Base-by-base conservation (phyloP, 805 yeast genomes). In the Barnettozyma californica region DNA sequence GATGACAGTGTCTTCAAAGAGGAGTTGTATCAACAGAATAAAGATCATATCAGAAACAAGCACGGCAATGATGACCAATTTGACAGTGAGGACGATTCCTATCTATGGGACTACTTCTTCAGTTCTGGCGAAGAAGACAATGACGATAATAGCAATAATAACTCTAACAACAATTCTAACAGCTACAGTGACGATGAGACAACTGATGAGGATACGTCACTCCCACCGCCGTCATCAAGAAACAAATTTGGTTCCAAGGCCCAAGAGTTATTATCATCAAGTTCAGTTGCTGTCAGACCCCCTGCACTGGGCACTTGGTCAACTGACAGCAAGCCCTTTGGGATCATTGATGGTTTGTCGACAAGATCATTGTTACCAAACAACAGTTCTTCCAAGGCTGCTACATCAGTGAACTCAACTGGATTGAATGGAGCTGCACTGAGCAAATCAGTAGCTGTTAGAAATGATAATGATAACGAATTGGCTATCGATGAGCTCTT, bases 261-360 rank as follows among this genome's bases (percentile, higher is more conserved):
- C n/a, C 90, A 92, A 54, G 98, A 92, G 65, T 88, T 92, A 6
- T 77, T 92, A n/a, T 84, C 95, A 5, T 84, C 95, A 1, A 84
- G 90, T 44, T 82, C 85, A 6, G 85, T 87, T 21, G 89, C 91
- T 46, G 81, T 89, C 53, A 71, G 95, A 46, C 97, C 98, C 5
- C 99, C 99, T 2, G 78, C 87, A 25, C 71, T 92, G 49, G 98
- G 97, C 0, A 84, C 96, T 2, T 92, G 97, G 95, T 82, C 85
- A 33, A 84, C 95, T 6, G 79, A 84, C 45, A 79, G 79, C 45
- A 83, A 88, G 58, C 97, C 96, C 1, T 89, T 87, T 65, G 95
- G 97, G 20, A 89, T 92, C 50, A 92, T 92, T 60, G 98, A 92
- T 64, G 99, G 99, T 5, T 75, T 88, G 27, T 83, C 96, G 0